Percentiles rank a stretch among this genome's conserved stretches.
Evolutionary conservation across 2,329 filamentous ascomycete species (phyloP).

Genomic region (Colletotrichum endophyticum): DNA sequence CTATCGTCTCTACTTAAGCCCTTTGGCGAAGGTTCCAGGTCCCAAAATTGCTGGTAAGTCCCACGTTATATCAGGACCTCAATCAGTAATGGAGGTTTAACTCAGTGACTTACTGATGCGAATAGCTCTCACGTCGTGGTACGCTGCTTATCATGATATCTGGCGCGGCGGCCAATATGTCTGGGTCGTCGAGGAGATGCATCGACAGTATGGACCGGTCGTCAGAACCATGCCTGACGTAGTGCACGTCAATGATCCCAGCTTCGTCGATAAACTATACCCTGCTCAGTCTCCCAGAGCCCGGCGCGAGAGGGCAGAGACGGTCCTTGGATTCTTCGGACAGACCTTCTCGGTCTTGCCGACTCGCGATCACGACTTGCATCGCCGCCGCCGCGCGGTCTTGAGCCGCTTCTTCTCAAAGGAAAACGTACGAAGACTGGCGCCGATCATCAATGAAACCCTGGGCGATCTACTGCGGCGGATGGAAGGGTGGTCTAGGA

Average conservation of each 20-base stretch:
- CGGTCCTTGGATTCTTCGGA: neutral
- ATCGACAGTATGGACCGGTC: neutral
- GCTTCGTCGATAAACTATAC: neutral
- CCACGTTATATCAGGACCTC: neutral
- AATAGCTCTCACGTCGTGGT: neutral
- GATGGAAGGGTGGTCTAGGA: neutral
- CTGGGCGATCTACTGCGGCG: neutral
- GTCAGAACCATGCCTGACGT: neutral
- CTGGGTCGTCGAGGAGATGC: neutral
- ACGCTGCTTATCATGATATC: neutral
- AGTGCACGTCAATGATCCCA: neutral
- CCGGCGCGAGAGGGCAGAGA: neutral
- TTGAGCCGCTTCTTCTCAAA: neutral
- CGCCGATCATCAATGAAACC: neutral
- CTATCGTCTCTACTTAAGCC: neutral
- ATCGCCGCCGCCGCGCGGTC: neutral
- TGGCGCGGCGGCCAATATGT: neutral
- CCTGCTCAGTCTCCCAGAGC: neutral
- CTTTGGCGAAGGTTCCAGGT: neutral
- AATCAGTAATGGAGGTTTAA: fast-evolving
- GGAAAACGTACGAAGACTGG: neutral
- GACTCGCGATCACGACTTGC: neutral
- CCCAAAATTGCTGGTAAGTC: neutral
- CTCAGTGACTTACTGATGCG: fast-evolving
- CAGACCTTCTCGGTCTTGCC: neutral